Evolutionary conservation across 2,329 filamentous ascomycete species (phyloP).

Genomic region (Cyclaneusma minus): DNA sequence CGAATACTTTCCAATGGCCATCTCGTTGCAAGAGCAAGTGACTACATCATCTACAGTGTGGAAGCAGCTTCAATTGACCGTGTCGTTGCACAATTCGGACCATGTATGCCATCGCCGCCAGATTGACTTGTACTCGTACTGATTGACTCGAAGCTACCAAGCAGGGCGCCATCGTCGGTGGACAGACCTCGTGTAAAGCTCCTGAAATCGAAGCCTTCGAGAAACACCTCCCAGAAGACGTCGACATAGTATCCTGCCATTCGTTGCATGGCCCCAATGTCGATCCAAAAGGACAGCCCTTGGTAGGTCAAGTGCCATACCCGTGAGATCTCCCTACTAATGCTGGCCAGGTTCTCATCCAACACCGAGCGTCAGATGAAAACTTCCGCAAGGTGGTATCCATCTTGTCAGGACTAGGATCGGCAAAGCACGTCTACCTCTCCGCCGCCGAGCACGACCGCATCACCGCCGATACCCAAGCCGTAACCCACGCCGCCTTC

Average conservation of each 20-base stretch:
- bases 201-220: conserved; percentile 93
- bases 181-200: conserved; percentile 95
- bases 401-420: conserved; percentile 69
- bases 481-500: conserved; percentile 94
- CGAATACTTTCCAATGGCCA: conserved; percentile 89
- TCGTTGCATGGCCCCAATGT: conserved; percentile 89
- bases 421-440: conserved; percentile 77
- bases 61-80: conserved; percentile 81
- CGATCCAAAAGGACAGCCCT: conserved; percentile 73
- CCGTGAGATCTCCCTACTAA: not conserved
- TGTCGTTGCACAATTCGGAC: conserved; percentile 78
- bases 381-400: conserved; percentile 66
- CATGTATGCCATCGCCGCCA: conserved; percentile 48
- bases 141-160: conserved; percentile 57
- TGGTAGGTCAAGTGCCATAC: conserved; percentile 37
- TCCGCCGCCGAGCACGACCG: conserved; percentile 81
- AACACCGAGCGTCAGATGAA: conserved; percentile 70
- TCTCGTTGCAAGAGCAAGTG: conserved; percentile 86
- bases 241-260: conserved; percentile 90
- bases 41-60: conserved; percentile 98
- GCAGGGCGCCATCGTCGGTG: conserved; percentile 85
- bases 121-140: conserved; percentile 5
- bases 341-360: conserved; percentile 54
- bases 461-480: conserved; percentile 96
- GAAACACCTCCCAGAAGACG: conserved; percentile 69